Conservation (phyloP, 495 filamentous ascomycete species). For the Tuber indicum region DNA sequence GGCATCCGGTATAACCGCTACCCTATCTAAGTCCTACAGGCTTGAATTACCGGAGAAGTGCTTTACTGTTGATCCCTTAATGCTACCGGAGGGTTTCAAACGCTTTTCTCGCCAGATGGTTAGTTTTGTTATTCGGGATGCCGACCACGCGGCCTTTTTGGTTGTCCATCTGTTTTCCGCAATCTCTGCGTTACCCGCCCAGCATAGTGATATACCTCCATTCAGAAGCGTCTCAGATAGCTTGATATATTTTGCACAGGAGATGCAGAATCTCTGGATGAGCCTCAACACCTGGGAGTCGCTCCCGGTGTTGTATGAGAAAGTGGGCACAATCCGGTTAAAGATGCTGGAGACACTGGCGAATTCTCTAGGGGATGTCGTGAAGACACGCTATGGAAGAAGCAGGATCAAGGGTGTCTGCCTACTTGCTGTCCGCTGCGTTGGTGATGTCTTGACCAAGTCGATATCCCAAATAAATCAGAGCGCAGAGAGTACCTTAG, state of each 20-base stretch:
- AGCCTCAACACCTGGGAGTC: constrained; percentile 35
- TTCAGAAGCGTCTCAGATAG: constrained; percentile 27
- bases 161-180: constrained; percentile 34
- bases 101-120: constrained; percentile 20
- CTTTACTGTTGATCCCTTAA: constrained; percentile 28
- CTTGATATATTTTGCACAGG: constrained; percentile 29
- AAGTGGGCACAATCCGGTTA: constrained; percentile 17
- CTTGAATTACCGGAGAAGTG: constrained; percentile 37
- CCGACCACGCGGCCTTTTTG: constrained; percentile 32
- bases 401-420: constrained; percentile 32
- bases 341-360: constrained; percentile 32
- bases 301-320: constrained; percentile 30
- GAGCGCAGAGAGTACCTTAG: constrained; percentile 18
- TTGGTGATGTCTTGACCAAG: constrained; percentile 22
- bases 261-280: constrained; percentile 36
- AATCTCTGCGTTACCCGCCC: constrained; percentile 26
- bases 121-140: constrained; percentile 30
- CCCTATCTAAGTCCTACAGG: constrained; percentile 28
- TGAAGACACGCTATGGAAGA: constrained; percentile 24
- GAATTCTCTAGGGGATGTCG: constrained; percentile 20
- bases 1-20: constrained; percentile 26
- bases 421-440: constrained; percentile 31
- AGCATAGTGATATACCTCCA: constrained; percentile 15
- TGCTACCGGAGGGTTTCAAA: constrained; percentile 19
- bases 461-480: constrained; percentile 20